Evolutionary conservation across 192 early-diverging fungal genomes (phyloP).

Genomic region (Backusella parvicylindrica): DNA sequence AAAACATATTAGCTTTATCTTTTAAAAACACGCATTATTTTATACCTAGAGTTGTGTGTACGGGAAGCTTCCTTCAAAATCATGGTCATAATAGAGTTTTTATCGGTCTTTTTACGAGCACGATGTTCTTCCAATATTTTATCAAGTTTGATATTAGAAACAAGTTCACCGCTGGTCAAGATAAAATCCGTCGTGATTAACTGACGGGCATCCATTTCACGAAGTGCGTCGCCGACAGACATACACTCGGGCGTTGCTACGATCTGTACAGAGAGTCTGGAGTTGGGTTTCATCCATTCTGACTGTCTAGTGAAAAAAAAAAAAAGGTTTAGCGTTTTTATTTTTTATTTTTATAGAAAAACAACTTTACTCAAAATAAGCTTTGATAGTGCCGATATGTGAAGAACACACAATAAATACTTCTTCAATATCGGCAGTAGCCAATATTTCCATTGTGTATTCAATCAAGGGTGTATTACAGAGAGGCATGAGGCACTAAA

Average conservation of each 20-base stretch:
- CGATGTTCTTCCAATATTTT: slow-evolving; percentile 79
- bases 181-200: slow-evolving; percentile 88
- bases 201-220: slow-evolving; percentile 82
- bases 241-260: slow-evolving; percentile 69
- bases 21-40: background rate
- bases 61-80: slow-evolving; percentile 70
- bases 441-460: slow-evolving; percentile 93
- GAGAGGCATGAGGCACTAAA: slow-evolving; percentile 84
- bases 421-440: slow-evolving; percentile 81
- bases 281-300: slow-evolving; percentile 66
- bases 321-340: slow-evolving; percentile 7
- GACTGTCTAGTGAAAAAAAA: too few species aligned
- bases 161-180: slow-evolving; percentile 83
- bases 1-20: background rate
- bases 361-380: slow-evolving; percentile 71
- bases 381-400: slow-evolving; percentile 79
- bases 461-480: slow-evolving; percentile 96
- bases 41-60: slow-evolving; percentile 42
- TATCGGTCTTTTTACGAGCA: slow-evolving; percentile 64
- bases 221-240: slow-evolving; percentile 89
- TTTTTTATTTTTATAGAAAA: background rate
- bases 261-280: slow-evolving; percentile 66
- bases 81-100: slow-evolving; percentile 94
- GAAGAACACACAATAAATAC: slow-evolving; percentile 82
- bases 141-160: slow-evolving; percentile 85